Conservation (phyloP, 371 early-diverging fungal species). For the Mortierella sp. region DNA sequence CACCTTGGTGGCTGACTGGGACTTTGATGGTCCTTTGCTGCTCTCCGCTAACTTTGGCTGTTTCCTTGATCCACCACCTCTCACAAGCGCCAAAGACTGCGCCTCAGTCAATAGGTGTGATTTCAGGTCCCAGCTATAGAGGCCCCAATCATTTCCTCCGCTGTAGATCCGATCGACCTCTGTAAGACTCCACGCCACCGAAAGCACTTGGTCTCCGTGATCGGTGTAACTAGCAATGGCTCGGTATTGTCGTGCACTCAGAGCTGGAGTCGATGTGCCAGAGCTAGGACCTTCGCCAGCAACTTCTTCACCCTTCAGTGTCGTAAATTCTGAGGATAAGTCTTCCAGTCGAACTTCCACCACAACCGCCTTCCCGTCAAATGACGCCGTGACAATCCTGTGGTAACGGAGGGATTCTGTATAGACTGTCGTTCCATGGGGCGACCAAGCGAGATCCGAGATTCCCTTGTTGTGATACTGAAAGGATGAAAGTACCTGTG, state of each 20-base stretch:
- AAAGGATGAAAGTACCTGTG: constrained; percentile 19
- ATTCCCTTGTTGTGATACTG: constrained; percentile 33
- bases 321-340: neutral
- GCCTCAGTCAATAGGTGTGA: constrained; percentile 13
- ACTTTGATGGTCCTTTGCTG: neutral
- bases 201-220: constrained; percentile 27
- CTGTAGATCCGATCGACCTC: constrained; percentile 41
- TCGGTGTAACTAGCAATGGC: constrained; percentile 22
- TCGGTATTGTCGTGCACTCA: constrained; percentile 5
- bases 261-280: neutral
- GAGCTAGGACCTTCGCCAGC: neutral
- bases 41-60: neutral
- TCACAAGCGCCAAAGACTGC: neutral
- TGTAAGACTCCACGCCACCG: constrained; percentile 47
- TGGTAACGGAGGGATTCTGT: neutral
- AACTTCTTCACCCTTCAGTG: neutral
- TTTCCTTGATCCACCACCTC: constrained; percentile 5
- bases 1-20: neutral
- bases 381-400: constrained; percentile 34
- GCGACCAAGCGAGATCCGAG: constrained; percentile 47
- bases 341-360: constrained; percentile 16
- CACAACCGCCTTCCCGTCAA: constrained; percentile 38
- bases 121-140: constrained; percentile 46
- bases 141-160: constrained; percentile 53
- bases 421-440: constrained; percentile 19